Evolutionary conservation across 257 asterid genomes (phyloP).

Genomic region (Nemophila menziesii): DNA sequence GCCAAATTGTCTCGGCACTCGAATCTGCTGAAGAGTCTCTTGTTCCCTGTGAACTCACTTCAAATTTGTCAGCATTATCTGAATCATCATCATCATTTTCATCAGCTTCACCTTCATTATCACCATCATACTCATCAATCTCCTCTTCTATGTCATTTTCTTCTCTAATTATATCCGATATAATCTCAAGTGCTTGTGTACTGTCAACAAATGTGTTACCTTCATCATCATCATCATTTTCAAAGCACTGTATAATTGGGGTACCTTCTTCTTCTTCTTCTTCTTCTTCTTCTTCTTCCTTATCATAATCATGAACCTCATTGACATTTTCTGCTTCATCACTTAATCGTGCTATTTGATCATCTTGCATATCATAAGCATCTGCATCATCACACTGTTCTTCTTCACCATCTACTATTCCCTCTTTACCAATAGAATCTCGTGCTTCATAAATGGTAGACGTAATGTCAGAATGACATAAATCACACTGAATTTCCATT

Average conservation of each 20-base stretch:
- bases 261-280: too few relatives aligned
- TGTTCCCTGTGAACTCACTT: slow-evolving; percentile 23
- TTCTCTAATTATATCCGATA: slow-evolving; percentile 4
- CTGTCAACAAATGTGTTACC: background rate
- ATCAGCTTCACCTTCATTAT: slow-evolving; percentile 3
- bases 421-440: slow-evolving; percentile 9
- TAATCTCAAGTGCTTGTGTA: background rate
- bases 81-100: slow-evolving; percentile 11
- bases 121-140: background rate
- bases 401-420: slow-evolving; percentile 6
- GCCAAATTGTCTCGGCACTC: slow-evolving; percentile 28
- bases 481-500: background rate
- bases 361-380: background rate
- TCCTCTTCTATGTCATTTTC: slow-evolving; percentile 1
- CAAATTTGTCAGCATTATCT: slow-evolving; percentile 18
- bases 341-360: background rate
- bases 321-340: background rate
- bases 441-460: background rate
- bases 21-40: slow-evolving; percentile 26
- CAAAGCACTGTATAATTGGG: too few relatives aligned
- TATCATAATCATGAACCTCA: background rate
- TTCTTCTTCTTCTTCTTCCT: too few relatives aligned
- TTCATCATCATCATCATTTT: background rate
- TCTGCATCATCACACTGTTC: slow-evolving; percentile 8
- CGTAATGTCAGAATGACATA: background rate